phyloP scores from a whole-genome alignment of 2,329 filamentous ascomycete species.

The Colletotrichum sp. region DNA sequence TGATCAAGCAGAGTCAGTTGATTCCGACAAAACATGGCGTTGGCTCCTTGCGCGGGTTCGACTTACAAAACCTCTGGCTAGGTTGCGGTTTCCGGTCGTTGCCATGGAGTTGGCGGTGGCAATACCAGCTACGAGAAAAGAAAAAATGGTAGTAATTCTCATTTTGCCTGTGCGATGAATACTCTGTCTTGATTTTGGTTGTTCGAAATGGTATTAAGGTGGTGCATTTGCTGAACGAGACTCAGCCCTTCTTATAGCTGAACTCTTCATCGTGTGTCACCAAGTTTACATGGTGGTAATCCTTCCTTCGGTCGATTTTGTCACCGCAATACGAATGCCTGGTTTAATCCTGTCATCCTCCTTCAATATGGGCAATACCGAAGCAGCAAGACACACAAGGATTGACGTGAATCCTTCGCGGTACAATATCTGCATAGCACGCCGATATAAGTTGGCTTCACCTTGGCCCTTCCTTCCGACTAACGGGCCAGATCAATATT shows the following conservation, averaged over 20 bases:
- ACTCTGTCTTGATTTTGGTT: background rate
- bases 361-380: background rate
- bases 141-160: background rate
- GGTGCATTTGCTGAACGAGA: background rate
- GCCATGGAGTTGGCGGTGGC: background rate
- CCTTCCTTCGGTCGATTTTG: background rate
- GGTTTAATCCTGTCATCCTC: background rate
- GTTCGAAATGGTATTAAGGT: background rate
- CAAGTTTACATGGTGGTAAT: background rate
- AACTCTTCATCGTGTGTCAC: background rate
- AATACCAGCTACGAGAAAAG: background rate
- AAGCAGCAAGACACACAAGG: background rate
- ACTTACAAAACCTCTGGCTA: background rate
- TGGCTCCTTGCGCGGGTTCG: background rate
- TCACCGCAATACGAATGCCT: background rate
- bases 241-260: background rate
- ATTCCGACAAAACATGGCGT: background rate
- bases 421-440: background rate
- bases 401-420: background rate
- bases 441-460: background rate
- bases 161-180: background rate
- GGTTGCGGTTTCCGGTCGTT: background rate
- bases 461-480: background rate
- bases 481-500: background rate
- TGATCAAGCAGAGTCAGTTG: background rate